Evolutionary conservation across 139 green algal species (phyloP).

Genomic region (Coccomyxa sp.): DNA sequence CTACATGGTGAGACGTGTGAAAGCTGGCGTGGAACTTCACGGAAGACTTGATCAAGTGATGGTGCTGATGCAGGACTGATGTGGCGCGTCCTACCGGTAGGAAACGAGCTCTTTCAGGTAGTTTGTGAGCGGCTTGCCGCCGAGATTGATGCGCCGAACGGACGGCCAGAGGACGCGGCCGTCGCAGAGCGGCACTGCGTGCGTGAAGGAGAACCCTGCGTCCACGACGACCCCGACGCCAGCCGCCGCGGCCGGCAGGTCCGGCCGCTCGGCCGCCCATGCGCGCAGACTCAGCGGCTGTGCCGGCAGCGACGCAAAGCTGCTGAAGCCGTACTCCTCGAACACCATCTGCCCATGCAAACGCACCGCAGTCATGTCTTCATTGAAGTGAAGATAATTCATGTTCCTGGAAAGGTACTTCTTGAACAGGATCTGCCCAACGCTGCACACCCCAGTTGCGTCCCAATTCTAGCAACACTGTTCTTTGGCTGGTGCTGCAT

Average conservation of each 20-base stretch:
- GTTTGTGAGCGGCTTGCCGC: slow-evolving; percentile 97
- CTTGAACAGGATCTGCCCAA: too few species aligned
- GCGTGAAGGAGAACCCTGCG: slow-evolving; percentile 75
- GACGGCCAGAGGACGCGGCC: slow-evolving; percentile 34
- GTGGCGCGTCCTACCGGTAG: slow-evolving; percentile 44
- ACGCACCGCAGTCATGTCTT: neutral
- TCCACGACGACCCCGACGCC: slow-evolving; percentile 69
- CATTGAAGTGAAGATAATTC: too few species aligned
- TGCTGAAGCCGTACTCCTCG: slow-evolving; percentile 71
- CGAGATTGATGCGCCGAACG: slow-evolving; percentile 85
- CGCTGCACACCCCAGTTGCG: too few species aligned
- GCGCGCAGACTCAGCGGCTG: slow-evolving; percentile 52
- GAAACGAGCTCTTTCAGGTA: slow-evolving; percentile 94
- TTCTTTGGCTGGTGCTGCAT: too few species aligned
- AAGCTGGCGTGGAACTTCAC: too few species aligned
- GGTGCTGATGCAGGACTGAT: too few species aligned
- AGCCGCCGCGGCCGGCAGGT: slow-evolving; percentile 24
- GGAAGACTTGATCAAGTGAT: too few species aligned
- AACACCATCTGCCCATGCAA: slow-evolving; percentile 62
- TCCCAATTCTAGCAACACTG: too few species aligned
- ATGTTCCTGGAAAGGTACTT: too few species aligned
- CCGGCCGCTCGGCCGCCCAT: slow-evolving; percentile 24
- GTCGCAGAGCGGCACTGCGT: slow-evolving; percentile 71
- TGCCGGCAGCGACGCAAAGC: slow-evolving; percentile 45
- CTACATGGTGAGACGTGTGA: neutral